A percentile compares a stretch with the other conserved stretches of the same genome.
Evolutionary conservation across 2,329 filamentous ascomycete genomes (phyloP).

Genomic region (Fusarium pseudograminearum): DNA sequence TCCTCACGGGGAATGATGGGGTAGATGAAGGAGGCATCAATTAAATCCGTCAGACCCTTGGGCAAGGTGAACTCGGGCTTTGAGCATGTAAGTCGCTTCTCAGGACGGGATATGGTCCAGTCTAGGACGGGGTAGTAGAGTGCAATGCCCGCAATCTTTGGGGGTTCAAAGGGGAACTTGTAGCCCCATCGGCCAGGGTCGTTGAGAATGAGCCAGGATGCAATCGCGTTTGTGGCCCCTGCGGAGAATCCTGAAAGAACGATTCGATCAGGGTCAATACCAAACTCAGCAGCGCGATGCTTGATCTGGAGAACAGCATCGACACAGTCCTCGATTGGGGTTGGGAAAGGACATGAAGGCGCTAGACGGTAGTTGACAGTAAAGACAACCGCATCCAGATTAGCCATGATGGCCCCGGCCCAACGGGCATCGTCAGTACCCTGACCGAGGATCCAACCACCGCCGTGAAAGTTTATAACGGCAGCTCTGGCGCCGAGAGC

Average conservation of each 20-base stretch:
- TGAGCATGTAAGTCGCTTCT: slow-evolving; percentile 66
- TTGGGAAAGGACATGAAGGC: slow-evolving; percentile 73
- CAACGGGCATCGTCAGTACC: slow-evolving; percentile 74
- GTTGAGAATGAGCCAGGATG: slow-evolving; percentile 60
- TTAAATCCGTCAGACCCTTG: slow-evolving; percentile 69
- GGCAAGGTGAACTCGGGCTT: slow-evolving; percentile 70
- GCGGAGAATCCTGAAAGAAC: slow-evolving; percentile 74
- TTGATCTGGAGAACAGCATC: slow-evolving; percentile 73
- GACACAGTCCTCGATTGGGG: slow-evolving; percentile 73
- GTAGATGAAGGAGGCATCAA: slow-evolving; percentile 72
- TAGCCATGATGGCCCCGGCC: slow-evolving; percentile 64
- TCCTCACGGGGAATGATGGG: slow-evolving; percentile 60
- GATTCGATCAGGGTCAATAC: slow-evolving; percentile 67
- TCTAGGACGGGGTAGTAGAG: slow-evolving; percentile 74
- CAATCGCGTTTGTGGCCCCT: slow-evolving; percentile 67
- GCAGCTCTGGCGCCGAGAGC: slow-evolving; percentile 59
- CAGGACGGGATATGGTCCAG: slow-evolving; percentile 67
- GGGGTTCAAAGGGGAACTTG: slow-evolving; percentile 54
- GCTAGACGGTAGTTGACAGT: slow-evolving; percentile 77
- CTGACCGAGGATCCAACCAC: slow-evolving; percentile 73
- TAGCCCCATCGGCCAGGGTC: slow-evolving; percentile 58
- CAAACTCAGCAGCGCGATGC: slow-evolving; percentile 66
- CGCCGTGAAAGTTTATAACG: slow-evolving; percentile 75
- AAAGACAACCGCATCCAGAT: slow-evolving; percentile 69
- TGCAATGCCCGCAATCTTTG: slow-evolving; percentile 64